Base-by-base conservation (phyloP, 2,329 filamentous ascomycete genomes). In the Cylindrodendrum hubeiense region DNA sequence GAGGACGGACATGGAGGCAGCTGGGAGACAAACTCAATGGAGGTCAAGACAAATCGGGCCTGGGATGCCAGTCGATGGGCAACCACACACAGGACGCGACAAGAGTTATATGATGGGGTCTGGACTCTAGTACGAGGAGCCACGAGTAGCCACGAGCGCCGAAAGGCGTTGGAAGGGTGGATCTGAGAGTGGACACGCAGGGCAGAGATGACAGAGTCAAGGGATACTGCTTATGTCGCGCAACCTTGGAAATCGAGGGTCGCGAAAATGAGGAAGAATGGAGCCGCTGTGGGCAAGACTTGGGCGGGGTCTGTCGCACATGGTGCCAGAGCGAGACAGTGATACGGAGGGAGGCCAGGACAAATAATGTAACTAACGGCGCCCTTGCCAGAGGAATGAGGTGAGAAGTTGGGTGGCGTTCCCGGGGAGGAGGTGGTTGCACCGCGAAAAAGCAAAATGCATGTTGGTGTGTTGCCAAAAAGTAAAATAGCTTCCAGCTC, bases 381-480 rank as follows among this genome's bases (percentile, higher is more conserved):
- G 67, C 60, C 60, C 60, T 64, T 52, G 58, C 51, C 34, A 58
- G 34, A 73, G 72, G 72, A 74, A 74, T 72, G 72, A 67, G 53
- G 66, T 71, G 72, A 63, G 66, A 66, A 62, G 49, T 55, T 63
- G 62, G 60, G 72, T 74, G 72, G 72, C 72, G 72, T 41, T 60
- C 55, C 55, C 65, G 66, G 71, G 65, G 64, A 72, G 37, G 46
- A 64, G 67, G 65, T 73, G 67, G 72, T 70, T 64, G 66, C 69
- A 73, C 67, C 64, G 56, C 62, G 51, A 70, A 72, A 68, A 74
- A 74, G 71, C 72, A 74, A 74, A 71, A 63, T 44, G 52, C 19
- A 50, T 13, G 15, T 15, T 30, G 60, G 44, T 46, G 41, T 52
- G 21, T 56, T 61, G 28, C 53, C 26, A 60, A 71, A 67, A 65